These are phyloP conservation scores for Tephrocybe sp. DNA, from an alignment of 768 basidiomycete genomes.

Conservation along the genomic window DNA sequence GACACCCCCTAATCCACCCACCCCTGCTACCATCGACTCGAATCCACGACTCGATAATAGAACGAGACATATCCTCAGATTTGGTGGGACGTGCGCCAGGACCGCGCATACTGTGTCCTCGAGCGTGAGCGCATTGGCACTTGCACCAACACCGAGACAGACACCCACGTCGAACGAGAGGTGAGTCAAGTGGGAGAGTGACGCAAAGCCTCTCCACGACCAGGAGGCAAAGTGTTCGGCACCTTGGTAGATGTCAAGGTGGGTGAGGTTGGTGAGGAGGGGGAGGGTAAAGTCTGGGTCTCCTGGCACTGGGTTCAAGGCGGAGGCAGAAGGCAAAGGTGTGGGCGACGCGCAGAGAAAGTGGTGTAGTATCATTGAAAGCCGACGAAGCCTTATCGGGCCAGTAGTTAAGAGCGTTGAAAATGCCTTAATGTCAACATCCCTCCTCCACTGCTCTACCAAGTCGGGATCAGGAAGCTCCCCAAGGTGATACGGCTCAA, in stretches of 20 bases:
- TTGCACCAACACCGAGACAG: not conserved
- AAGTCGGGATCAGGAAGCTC: not conserved
- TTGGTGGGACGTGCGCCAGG: conserved; percentile 1
- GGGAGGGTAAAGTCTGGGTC: conserved; percentile 15
- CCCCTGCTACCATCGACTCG: conserved; percentile 1
- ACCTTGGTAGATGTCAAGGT: conserved; percentile 14
- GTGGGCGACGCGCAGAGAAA: conserved; percentile 7
- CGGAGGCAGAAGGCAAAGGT: too few species aligned
- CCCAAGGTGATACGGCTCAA: conserved; percentile 4
- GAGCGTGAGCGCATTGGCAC: not conserved
- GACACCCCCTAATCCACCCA: not conserved
- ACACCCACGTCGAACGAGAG: conserved; percentile 13
- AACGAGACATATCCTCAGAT: conserved; percentile 12
- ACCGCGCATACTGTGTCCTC: conserved; percentile 6
- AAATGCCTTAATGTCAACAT: conserved; percentile 8
- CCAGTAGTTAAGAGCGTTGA: conserved; percentile 9
- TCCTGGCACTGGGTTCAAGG: too few species aligned
- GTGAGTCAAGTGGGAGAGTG: conserved; percentile 5
- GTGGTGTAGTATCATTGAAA: conserved; percentile 11
- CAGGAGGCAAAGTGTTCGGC: conserved; percentile 12
- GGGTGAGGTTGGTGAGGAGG: conserved; percentile 9
- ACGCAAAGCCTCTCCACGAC: conserved; percentile 12
- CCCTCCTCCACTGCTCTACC: not conserved
- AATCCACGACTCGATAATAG: conserved; percentile 5
- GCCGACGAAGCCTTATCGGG: conserved; percentile 4